Conservation (phyloP, 78 protist species). For the Dictyostelium purpureum region DNA sequence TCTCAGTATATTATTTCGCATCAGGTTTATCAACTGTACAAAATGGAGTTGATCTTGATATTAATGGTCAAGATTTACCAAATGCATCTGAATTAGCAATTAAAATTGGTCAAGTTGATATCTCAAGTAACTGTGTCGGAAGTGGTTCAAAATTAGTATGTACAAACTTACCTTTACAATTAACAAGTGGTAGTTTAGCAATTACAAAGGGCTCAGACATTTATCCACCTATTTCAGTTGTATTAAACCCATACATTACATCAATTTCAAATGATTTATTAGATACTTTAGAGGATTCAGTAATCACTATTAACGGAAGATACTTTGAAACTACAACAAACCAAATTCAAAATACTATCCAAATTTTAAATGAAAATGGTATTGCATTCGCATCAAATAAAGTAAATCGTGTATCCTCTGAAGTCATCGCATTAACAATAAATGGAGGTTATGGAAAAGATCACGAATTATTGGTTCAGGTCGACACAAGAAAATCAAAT, state of each 20-base stretch:
- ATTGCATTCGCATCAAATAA: not conserved
- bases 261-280: not conserved
- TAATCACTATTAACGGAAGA: slow-evolving; percentile 11
- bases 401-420: not conserved
- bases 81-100: not conserved
- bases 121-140: not conserved
- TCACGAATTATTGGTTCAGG: not conserved
- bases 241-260: not conserved
- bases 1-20: not conserved
- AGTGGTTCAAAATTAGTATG: not conserved
- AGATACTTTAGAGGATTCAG: not conserved
- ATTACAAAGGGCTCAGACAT: not conserved
- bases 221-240: not conserved
- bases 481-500: not conserved
- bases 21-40: not conserved
- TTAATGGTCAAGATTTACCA: slow-evolving; percentile 1
- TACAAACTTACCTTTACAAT: not conserved
- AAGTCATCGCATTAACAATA: not conserved
- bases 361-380: not conserved
- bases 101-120: not conserved
- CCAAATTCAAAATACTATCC: not conserved
- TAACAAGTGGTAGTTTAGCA: not conserved
- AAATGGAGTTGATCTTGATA: not conserved
- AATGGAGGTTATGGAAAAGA: not conserved
- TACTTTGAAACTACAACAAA: not conserved